Evolutionary conservation across 345 rosid species (phyloP), one percentile per base, ranked within the genome.

Genomic region (Barbarea vulgaris): DNA sequence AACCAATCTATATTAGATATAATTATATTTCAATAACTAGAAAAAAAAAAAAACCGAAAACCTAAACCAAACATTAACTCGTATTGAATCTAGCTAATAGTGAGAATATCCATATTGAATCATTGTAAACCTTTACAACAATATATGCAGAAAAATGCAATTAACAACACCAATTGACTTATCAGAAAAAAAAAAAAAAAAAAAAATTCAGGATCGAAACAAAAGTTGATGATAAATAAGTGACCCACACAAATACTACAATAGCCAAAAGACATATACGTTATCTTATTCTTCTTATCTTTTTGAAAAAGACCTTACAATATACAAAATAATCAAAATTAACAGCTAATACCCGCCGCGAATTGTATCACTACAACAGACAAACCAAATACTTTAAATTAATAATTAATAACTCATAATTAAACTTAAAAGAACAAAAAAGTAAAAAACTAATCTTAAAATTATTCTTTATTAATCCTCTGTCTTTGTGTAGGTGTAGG

Each of bases 341-440:
- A 55, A 77, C 72, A 70, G 71, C 76, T 55, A 77, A 55, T 19
- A 53, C 76, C 72, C 60, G 80, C 80, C 72, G 80, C 72, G 75
- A 44, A 34, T 53, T 53, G n/a, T 39, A 44, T 56, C 47, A 69
- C 9, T 30, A 57, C 34, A 69, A 60, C 50, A 69, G 65, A 69
- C 70, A 48, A 52, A 69, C 9, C 54, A 39, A 44, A 9, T 0
- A n/a, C 5, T 10, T 52, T 21, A 51, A 69, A 8, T 31, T 14
- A 67, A 59, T 14, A n/a, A n/a, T n/a, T n/a, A n/a, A n/a, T n/a
- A n/a, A 44, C 21, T 15, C 21, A 21, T 18, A 8, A 51, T n/a
- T 18, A 66, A 36, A 57, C 73, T 67, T 51, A 1, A 44, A n/a
- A n/a, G n/a, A n/a, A n/a, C n/a, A n/a, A 21, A 9, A 44, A 37